Percentiles rank a stretch among this genome's conserved stretches.
Conservation (phyloP, 495 filamentous ascomycete species). For the Aspergillus taichungensis region DNA sequence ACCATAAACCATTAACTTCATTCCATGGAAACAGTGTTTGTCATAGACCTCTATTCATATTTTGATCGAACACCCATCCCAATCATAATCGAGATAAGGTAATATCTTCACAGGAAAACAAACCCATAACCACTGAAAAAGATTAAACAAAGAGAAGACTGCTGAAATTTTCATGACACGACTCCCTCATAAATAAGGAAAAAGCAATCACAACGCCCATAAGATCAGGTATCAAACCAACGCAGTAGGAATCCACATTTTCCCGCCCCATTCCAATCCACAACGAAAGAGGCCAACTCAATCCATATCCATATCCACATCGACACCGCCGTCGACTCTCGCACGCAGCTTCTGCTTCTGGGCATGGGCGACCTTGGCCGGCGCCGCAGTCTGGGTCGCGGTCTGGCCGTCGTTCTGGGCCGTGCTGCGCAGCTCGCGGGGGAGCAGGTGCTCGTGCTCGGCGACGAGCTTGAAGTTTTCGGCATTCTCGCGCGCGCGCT, state of each 20-base stretch:
- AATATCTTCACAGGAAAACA: no score
- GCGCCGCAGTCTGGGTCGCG: slow-evolving; percentile 21
- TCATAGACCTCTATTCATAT: no score
- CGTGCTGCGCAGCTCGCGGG: slow-evolving; percentile 39
- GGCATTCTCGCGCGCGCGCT: slow-evolving; percentile 59
- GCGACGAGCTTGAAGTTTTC: slow-evolving; percentile 79
- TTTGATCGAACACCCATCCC: no score
- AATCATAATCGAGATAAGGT: no score
- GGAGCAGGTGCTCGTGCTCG: slow-evolving; percentile 76
- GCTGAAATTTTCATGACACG: no score
- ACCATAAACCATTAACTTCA: no score
- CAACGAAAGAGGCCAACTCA: not conserved
- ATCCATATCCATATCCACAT: slow-evolving; percentile 2
- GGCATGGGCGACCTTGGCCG: not conserved
- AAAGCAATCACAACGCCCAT: no score
- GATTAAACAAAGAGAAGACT: no score
- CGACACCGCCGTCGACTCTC: slow-evolving; percentile 1
- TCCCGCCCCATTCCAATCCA: not conserved
- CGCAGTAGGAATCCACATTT: not conserved
- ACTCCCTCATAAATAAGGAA: no score
- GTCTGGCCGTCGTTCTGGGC: slow-evolving; percentile 27
- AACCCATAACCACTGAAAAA: no score
- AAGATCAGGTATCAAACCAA: no score
- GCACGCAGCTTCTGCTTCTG: not conserved
- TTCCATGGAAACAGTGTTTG: no score